Evolutionary conservation across 2,329 filamentous ascomycete genomes (phyloP), one percentile per base, ranked within the genome.

Genomic region (Botryotinia globosa): DNA sequence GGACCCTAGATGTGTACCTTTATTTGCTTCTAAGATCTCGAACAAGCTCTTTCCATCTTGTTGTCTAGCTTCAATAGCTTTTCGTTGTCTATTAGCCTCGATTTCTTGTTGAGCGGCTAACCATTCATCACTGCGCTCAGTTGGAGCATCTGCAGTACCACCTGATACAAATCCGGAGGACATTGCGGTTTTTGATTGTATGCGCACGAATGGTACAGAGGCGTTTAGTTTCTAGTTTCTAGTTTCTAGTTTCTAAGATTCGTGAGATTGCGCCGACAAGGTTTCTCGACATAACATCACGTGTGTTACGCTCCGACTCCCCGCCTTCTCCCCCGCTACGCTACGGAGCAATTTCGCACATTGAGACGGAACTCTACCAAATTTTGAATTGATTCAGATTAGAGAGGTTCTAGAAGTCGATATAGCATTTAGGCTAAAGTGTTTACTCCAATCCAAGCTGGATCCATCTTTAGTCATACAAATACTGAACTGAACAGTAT

Each of bases 1-100:
- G 62, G 64, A 37, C 48, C 69, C 70, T 61, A 39, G 42, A 37
- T 51, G 66, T 74, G 66, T 81, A 91, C 90, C 91, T 88, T 94
- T 95, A 82, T 96, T 96, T 61, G 91, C 92, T 82, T 95, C 91
- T 69, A 96, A 82, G 3, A 92, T 86, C 61, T 94, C 93, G 80
- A 87, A 96, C 42, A 96, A 84, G 69, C 86, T 90, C 82, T 87
- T 90, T 48, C 83, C 84, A 29, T 84, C 82, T 51, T 74, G 74
- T 62, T 82, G 82, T 32, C 82, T 80, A 2, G 83, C 84, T 51
- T 81, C 82, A 85, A 77, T 77, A 37, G 75, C 77, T 71, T 80
- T 80, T 37, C 74, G 74, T n/a, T 73, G 71, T 45, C 74, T 73
- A 29, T 80, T 79, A 48, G 79, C 79, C 66, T 80, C 79, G 22